Evolutionary conservation across 139 green algal species (phyloP), one percentile per base, ranked within the genome.

Genomic region (Chlamydomonas asymmetrica): DNA sequence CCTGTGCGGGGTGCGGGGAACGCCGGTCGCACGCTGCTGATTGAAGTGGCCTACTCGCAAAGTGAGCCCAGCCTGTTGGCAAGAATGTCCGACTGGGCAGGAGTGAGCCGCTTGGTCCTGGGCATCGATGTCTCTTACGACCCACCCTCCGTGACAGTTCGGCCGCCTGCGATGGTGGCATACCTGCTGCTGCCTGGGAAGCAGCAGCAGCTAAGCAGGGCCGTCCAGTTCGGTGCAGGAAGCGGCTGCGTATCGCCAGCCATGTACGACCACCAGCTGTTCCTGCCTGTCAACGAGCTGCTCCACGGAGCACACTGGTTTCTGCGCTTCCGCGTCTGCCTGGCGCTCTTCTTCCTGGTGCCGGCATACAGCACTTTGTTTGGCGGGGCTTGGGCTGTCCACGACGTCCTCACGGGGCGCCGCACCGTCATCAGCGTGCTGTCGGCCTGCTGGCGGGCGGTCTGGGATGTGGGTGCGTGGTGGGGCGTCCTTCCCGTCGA

Each of bases 201-300:
- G 27, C 27, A 63, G 54, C 18, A 4, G 54, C 54, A 29, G 27
- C 54, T 29, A 37, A 13, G 5, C 3, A 29, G 7, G n/a, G n/a
- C 18, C 54, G 4, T 63, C 6, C 27, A 13, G 5, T 63, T 5
- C 54, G 54, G 54, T 4, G 54, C 54, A 6, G 54, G 54, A n/a
- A 63, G 54, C 54, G 54, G 54, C 27, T 63, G 54, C 54, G 4
- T 6, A 6, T 63, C 54, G 54, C n/a, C 27, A 5, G 13, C 13
- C 27, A 37, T 63, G 54, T 63, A 63, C 54, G 54, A 63, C 54
- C n/a, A 63, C 54, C 35, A n/a, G 54, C 54, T 63, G 5, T 63
- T 37, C 18, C n/a, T 63, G n/a, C 54, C 54, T n/a, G 27, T 63
- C 5, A 13, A 37, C 54, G n/a, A 38, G 27, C 27, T 63, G 54